Evolutionary conservation across 768 basidiomycete genomes (phyloP), one percentile per base, ranked within the genome.

Genomic region (Suillus variegatus): DNA sequence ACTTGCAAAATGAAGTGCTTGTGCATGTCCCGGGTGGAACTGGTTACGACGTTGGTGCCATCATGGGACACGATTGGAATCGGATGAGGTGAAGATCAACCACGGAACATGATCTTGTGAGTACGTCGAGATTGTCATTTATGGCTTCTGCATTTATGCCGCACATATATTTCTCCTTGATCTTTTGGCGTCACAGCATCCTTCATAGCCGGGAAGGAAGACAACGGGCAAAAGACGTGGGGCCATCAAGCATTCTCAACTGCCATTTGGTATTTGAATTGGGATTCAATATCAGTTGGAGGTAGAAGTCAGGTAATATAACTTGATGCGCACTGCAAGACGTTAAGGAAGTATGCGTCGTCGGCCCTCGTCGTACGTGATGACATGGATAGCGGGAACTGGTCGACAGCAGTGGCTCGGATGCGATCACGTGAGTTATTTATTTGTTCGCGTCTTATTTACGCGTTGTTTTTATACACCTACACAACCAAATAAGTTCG

Each of bases 401-500:
- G 43, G 36, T 38, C 36, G 36, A 36, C 1, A 9, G 9, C 9
- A 38, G 36, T 38, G 9, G 1, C 32, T 32, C 32, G 6, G 36
- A 38, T 8, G 36, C 44, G 14, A 6, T 63, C 62, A 58, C 49
- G 55, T 63, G 73, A 73, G 71, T 54, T 60, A 16, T 67, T 63
- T 32, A 72, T 69, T 68, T 62, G 16, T 43, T 69, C 68, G 67
- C 25, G 69, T 62, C 68, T 51, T 77, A 49, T 77, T 76, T 75
- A 72, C 76, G 75, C 61, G 75, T 72, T 77, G 51, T 76, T 76
- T 76, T 60, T 9, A 0, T 38, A 22, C 36, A 10, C 68, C 75
- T 68, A 77, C 76, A 76, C 65, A 58, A 49, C 63, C 76, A 76
- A 76, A 76, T 67, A 76, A 71, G 75, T 76, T 76, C 76, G 65